phyloP scores from a whole-genome alignment of 2,329 filamentous ascomycete species.

The Botrytis aclada region DNA sequence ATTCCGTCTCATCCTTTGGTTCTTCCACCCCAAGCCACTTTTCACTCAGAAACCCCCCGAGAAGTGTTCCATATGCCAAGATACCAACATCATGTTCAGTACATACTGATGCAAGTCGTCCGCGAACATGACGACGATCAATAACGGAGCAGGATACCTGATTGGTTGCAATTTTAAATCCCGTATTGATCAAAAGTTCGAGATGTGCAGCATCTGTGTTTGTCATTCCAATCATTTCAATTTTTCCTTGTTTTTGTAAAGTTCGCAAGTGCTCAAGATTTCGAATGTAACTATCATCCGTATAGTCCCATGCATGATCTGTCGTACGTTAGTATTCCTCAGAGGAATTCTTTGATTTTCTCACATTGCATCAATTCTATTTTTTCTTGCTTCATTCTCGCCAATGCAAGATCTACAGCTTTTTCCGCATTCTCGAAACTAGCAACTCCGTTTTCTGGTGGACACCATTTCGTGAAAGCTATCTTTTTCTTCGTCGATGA shows the following conservation, averaged over 20 bases:
- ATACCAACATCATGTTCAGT: background rate
- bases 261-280: background rate
- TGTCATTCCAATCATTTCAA: conserved; percentile 1
- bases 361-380: conserved; percentile 4
- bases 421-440: conserved; percentile 29
- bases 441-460: conserved; percentile 25
- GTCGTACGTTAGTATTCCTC: background rate
- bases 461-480: conserved; percentile 34
- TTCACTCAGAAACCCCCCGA: background rate
- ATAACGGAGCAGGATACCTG: background rate
- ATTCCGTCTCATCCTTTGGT: background rate
- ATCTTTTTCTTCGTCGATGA: conserved; percentile 14
- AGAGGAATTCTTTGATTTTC: background rate
- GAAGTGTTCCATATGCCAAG: background rate
- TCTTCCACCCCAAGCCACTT: background rate
- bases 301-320: background rate
- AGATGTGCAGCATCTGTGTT: background rate
- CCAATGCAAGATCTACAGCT: conserved; percentile 34
- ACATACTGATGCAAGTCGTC: background rate
- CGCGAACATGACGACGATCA: background rate
- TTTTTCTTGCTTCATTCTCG: conserved; percentile 4
- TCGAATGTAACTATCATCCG: background rate
- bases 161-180: background rate
- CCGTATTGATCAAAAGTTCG: background rate
- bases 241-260: background rate